Evolutionary conservation across 768 basidiomycete genomes (phyloP).

Genomic region (Termitomyces sp.): DNA sequence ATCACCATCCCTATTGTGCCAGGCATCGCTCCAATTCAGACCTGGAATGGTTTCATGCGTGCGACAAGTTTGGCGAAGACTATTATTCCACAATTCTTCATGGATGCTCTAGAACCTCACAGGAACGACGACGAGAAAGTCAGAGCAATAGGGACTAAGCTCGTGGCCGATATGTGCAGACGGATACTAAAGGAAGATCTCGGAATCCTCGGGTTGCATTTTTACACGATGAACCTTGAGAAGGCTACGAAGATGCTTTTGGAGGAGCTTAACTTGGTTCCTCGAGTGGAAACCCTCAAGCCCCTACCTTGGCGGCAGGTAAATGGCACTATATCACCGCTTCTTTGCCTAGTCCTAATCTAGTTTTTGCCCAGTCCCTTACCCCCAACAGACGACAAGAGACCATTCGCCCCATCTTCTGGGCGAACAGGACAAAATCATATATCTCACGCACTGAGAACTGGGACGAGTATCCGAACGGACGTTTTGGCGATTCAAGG

Average conservation of each 20-base stretch:
- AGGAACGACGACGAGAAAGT: constrained; percentile 94
- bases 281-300: constrained; percentile 85
- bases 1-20: constrained; percentile 89
- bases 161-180: constrained; percentile 93
- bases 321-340: constrained; percentile 9
- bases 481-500: constrained; percentile 95
- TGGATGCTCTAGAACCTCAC: constrained; percentile 77
- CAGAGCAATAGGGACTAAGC: constrained; percentile 84
- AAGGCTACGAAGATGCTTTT: constrained; percentile 94
- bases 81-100: constrained; percentile 67
- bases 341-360: constrained; percentile 10
- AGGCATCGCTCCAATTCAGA: constrained; percentile 94
- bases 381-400: constrained; percentile 90
- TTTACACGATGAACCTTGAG: constrained; percentile 97
- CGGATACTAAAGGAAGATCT: constrained; percentile 74
- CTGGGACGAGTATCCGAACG: constrained; percentile 99
- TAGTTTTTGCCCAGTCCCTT: constrained; percentile 54
- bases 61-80: constrained; percentile 78
- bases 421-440: constrained; percentile 95
- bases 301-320: constrained; percentile 98
- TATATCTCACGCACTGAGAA: constrained; percentile 95
- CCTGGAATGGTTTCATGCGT: constrained; percentile 91
- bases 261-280: constrained; percentile 85
- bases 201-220: constrained; percentile 87
- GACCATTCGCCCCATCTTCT: constrained; percentile 96